These are phyloP conservation scores for Coniella lustricola DNA, from an alignment of 2,329 filamentous ascomycete genomes.

Conservation along the genomic window DNA sequence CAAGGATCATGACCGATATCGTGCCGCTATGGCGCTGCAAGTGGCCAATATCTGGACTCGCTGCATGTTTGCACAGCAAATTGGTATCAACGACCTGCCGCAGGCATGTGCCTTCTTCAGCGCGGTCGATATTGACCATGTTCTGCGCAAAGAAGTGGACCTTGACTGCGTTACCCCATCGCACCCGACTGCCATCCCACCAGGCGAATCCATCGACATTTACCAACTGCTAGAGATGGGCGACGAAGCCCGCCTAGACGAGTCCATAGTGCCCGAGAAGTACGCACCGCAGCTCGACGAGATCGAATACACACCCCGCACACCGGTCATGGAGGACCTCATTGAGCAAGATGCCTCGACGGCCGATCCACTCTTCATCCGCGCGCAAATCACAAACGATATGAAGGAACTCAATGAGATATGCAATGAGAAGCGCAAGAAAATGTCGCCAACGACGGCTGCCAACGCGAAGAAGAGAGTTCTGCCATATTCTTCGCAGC, in stretches of 20 bases:
- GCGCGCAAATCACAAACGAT: constrained; percentile 72
- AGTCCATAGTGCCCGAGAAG: constrained; percentile 48
- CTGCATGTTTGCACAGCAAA: constrained; percentile 94
- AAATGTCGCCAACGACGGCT: constrained; percentile 16
- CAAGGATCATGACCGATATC: constrained; percentile 76
- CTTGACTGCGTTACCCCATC: constrained; percentile 96
- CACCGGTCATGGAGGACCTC: constrained; percentile 72
- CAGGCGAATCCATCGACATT: constrained; percentile 85
- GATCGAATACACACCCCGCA: constrained; percentile 63
- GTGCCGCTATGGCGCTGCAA: constrained; percentile 85
- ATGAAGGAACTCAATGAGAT: constrained; percentile 70
- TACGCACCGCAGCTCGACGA: constrained; percentile 50
- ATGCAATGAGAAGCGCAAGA: constrained; percentile 51
- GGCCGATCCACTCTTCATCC: constrained; percentile 58
- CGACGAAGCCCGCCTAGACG: constrained; percentile 60
- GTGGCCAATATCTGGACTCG: constrained; percentile 94
- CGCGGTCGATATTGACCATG: constrained; percentile 88
- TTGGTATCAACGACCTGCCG: constrained; percentile 90
- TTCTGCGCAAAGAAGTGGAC: constrained; percentile 95
- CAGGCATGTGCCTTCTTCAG: constrained; percentile 95
- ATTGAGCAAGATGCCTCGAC: constrained; percentile 37
- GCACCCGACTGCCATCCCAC: constrained; percentile 68
- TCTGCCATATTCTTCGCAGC: constrained; percentile 30
- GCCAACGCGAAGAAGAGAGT: constrained; percentile 18
- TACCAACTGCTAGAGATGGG: constrained; percentile 68